Base-by-base conservation (phyloP, 805 yeast species). In the Barnettozyma botsteinii region DNA sequence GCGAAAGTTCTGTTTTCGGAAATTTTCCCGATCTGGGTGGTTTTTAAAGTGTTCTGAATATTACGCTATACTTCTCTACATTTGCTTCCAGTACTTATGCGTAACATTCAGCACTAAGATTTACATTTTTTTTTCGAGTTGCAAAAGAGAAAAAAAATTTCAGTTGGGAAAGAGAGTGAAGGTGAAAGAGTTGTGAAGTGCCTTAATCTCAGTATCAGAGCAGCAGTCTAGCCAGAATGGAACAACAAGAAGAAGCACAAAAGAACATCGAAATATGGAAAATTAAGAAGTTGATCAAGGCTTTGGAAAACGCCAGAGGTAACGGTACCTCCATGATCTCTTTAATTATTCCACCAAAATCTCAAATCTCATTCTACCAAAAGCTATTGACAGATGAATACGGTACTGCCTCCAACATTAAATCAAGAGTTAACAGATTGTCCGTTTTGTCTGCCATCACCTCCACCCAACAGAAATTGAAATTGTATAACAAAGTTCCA, bases 281-380 rank as follows among this genome's bases (percentile, higher is more conserved):
- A 79, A 81, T 93, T 74, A 91, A 89, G 74, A 93, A 93, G 69
- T 75, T 87, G 66, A 77, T 89, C 74, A 85, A 85, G 66, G 77
- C 83, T 45, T 75, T 93, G 53, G 93, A 93, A 62, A 70, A 69
- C 56, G 98, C 98, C 39, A 79, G 96, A 65, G 99, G 99, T 65
- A 93, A 91, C 63, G 99, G 99, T 66, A 93, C 99, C 34, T 93
- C 98, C 19, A 93, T 93, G 98, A 93, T 93, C 60, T 88, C 97
- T 21, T 73, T 93, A 61, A 85, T 93, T 55, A 86, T 89, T 50
- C 96, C 98, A 31, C 98, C 98, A 55, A 81, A 78, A 62, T 91
- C 94, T 44, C 99, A 93, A 67, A 83, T 93, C 57, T 74, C 98
- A 11, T 75, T 86, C 56, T 76, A 75, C 43, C 88, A 82, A 60